Conservation (phyloP, 805 yeast genomes). For the Helenozyma baotianmanensis region DNA sequence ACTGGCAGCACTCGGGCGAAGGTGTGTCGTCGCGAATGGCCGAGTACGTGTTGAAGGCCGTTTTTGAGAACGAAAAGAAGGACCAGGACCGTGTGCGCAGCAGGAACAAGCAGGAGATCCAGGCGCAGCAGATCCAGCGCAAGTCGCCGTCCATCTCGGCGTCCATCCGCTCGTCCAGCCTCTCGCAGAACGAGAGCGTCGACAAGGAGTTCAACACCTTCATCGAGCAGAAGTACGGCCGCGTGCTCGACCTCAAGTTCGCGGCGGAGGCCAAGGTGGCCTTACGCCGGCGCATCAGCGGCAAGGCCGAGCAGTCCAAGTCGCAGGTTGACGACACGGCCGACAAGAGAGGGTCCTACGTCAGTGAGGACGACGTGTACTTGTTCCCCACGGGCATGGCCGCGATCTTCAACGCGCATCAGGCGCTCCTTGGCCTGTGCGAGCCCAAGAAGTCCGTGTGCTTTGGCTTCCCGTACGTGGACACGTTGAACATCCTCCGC, state of each 20-base stretch:
- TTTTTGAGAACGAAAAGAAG: conserved; percentile 26
- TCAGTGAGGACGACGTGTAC: conserved; percentile 65
- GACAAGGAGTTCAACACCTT: conserved; percentile 58
- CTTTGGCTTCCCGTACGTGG: conserved; percentile 95
- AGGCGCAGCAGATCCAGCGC: conserved; percentile 28
- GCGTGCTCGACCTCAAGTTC: conserved; percentile 75
- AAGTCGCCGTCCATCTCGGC: conserved; percentile 31
- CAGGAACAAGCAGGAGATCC: conserved; percentile 30
- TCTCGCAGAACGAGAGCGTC: conserved; percentile 23
- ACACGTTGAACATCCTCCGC: conserved; percentile 76
- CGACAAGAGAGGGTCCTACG: conserved; percentile 24
- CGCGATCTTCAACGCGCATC: conserved; percentile 78
- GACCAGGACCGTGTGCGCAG: conserved; percentile 11
- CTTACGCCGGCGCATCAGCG: conserved; percentile 69
- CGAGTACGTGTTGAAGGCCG: conserved; percentile 70
- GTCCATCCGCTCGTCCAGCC: conserved; percentile 19
- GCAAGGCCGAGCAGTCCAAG: conserved; percentile 46
- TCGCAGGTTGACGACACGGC: conserved; percentile 16
- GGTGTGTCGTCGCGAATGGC: conserved; percentile 90
- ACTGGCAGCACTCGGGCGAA: conserved; percentile 98
- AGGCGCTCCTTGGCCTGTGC: conserved; percentile 35
- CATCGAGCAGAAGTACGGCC: conserved; percentile 86
- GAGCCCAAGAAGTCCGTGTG: conserved; percentile 65
- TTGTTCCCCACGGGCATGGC: conserved; percentile 93
- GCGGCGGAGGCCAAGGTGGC: conserved; percentile 74